Evolutionary conservation across 164 flowering plant species (phyloP).

Genomic region (Stephania japonica): DNA sequence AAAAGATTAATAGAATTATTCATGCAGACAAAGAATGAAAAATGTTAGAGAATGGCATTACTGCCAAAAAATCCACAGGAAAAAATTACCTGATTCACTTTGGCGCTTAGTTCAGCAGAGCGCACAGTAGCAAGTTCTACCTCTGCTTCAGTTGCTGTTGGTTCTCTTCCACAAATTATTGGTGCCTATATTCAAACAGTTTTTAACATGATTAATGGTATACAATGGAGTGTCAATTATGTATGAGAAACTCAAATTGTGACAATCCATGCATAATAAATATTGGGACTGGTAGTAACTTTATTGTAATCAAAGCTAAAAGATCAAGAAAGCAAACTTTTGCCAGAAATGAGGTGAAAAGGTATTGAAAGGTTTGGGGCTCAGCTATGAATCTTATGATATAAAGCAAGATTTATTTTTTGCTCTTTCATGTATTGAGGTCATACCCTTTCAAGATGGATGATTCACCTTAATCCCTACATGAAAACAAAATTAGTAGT

Average conservation of each 20-base stretch:
- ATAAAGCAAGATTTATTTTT: too few species aligned
- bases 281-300: not conserved
- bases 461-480: too few species aligned
- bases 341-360: not conserved
- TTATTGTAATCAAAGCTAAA: not conserved
- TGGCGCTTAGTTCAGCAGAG: slow-evolving; percentile 75
- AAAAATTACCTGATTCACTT: slow-evolving; percentile 83
- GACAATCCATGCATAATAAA: not conserved
- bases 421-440: too few species aligned
- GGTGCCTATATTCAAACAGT: slow-evolving; percentile 46
- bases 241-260: not conserved
- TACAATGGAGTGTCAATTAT: not conserved
- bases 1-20: not conserved
- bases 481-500: too few species aligned
- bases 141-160: slow-evolving; percentile 73
- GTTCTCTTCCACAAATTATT: slow-evolving; percentile 92
- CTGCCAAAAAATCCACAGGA: not conserved
- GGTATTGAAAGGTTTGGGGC: not conserved
- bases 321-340: not conserved
- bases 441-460: too few species aligned
- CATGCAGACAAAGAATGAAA: not conserved
- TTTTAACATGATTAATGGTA: not conserved
- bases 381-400: not conserved
- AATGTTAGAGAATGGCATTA: not conserved
- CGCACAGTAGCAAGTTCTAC: slow-evolving; percentile 68